These are phyloP conservation scores for Aureobasidium sp. DNA, from an alignment of 2,329 filamentous ascomycete genomes.

Conservation along the genomic window DNA sequence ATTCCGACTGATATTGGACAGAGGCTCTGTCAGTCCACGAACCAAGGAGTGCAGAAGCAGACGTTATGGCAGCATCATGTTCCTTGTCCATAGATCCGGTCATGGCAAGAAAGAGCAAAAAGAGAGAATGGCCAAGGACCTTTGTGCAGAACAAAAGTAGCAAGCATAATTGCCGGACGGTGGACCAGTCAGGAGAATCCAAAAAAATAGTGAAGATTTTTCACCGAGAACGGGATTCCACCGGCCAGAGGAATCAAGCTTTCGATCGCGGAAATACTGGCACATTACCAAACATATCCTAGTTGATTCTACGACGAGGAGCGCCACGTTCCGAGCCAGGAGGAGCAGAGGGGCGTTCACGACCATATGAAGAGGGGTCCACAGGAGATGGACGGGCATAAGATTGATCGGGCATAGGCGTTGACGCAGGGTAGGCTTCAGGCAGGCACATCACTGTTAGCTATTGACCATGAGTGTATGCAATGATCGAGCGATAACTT, in stretches of 20 bases:
- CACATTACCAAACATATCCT: not conserved
- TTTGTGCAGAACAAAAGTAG: not conserved
- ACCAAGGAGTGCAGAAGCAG: not conserved
- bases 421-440: not conserved
- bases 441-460: not conserved
- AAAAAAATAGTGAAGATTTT: not conserved
- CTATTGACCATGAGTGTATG: not conserved
- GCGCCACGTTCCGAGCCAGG: constrained; percentile 9
- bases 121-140: not conserved
- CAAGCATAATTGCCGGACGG: not conserved
- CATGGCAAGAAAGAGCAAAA: not conserved
- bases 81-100: not conserved
- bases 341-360: not conserved
- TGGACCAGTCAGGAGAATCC: not conserved
- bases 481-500: not conserved
- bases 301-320: constrained; percentile 8
- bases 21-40: not conserved
- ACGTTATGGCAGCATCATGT: not conserved
- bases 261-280: too few species aligned
- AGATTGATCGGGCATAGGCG: not conserved
- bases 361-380: not conserved
- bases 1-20: not conserved
- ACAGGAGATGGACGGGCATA: constrained; percentile 8
- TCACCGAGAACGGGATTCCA: too few species aligned
- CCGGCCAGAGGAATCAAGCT: too few species aligned